These are phyloP conservation scores for Sorghum bicolor DNA, from an alignment of 176 grass and related monocot species.

Conservation along the genomic window Sorghum_bicolor_NCBIv3 NC_012873.2:60730001-60730500, in stretches of 20 bases:
- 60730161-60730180: constrained; percentile 93
- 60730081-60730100: constrained; percentile 26
- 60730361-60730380: constrained; percentile 87
- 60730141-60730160: constrained; percentile 82
- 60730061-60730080: constrained; percentile 46
- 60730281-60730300: constrained; percentile 81
- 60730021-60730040: constrained; percentile 21
- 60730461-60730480: constrained; percentile 78
- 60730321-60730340: constrained; percentile 74
- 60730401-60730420: constrained; percentile 85
- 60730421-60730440: constrained; percentile 77
- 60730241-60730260: constrained; percentile 86
- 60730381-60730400: constrained; percentile 90
- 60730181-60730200: constrained; percentile 92
- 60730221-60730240: constrained; percentile 74
- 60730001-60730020: constrained; percentile 32
- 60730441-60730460: constrained; percentile 78
- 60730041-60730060: constrained; percentile 66
- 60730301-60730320: constrained; percentile 79
- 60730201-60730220: constrained; percentile 96
- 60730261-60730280: constrained; percentile 83
- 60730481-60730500: constrained; percentile 91
- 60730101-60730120: constrained; percentile 42
- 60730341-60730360: constrained; percentile 76
- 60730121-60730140: constrained; percentile 66